phyloP scores from a whole-genome alignment of 2,329 filamentous ascomycete species.

The Claviceps digitariae region DNA sequence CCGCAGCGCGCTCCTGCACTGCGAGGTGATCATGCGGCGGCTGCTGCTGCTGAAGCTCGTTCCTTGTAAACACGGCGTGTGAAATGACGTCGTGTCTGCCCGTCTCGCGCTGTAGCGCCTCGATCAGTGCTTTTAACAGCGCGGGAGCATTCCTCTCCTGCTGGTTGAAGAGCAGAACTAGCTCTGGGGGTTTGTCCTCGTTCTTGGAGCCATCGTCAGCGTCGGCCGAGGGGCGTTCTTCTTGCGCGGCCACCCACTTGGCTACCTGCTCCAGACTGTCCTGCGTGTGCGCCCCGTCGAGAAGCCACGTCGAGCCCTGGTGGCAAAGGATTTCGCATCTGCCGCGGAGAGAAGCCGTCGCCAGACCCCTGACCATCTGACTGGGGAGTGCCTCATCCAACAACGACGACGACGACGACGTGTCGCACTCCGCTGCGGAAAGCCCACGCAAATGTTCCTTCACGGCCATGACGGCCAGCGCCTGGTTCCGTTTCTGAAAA shows the following conservation, averaged over 20 bases:
- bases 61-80: conserved; percentile 70
- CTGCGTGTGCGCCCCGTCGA: conserved; percentile 79
- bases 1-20: conserved; percentile 55
- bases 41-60: conserved; percentile 30
- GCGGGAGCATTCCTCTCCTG: conserved; percentile 64
- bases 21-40: conserved; percentile 19
- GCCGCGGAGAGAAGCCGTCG: conserved; percentile 55
- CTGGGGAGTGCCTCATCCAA: conserved; percentile 8
- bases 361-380: conserved; percentile 50
- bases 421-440: conserved; percentile 8
- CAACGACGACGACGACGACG: neutral
- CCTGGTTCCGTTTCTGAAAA: conserved; percentile 47
- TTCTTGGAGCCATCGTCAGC: too few species aligned
- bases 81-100: conserved; percentile 40
- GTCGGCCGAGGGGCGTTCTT: conserved; percentile 8
- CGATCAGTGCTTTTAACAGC: conserved; percentile 50
- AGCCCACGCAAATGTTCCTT: conserved; percentile 37
- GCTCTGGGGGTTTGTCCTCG: conserved; percentile 15
- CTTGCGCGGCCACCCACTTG: conserved; percentile 55
- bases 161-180: conserved; percentile 79
- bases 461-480: conserved; percentile 41
- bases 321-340: conserved; percentile 56
- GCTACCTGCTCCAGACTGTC: conserved; percentile 70
- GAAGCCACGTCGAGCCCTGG: conserved; percentile 53
- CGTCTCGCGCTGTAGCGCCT: conserved; percentile 31